These are phyloP conservation scores for Agaricus blazei DNA, from an alignment of 768 basidiomycete genomes.

Conservation along the genomic window DNA sequence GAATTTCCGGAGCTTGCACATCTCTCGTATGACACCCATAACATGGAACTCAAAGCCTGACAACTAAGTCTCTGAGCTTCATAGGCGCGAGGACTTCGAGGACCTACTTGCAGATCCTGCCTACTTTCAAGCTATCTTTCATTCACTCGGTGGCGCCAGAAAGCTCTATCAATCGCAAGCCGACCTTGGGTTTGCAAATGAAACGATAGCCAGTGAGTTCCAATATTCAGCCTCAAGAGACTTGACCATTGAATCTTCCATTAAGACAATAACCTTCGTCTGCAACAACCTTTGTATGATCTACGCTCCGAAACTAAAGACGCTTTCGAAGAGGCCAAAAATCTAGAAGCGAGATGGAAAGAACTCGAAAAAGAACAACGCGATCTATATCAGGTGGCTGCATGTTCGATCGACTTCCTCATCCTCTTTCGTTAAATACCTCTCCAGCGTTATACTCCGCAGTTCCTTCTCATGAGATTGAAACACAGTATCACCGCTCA, in stretches of 20 bases:
- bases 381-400: conserved; percentile 77
- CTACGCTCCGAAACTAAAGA: conserved; percentile 80
- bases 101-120: conserved; percentile 75
- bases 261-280: conserved; percentile 67
- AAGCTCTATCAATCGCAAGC: conserved; percentile 70
- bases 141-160: conserved; percentile 71
- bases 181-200: conserved; percentile 79
- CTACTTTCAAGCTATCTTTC: conserved; percentile 87
- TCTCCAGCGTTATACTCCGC: conserved; percentile 73
- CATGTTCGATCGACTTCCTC: neutral
- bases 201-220: conserved; percentile 76
- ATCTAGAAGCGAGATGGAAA: conserved; percentile 77
- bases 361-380: conserved; percentile 85
- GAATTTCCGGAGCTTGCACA: conserved; percentile 74
- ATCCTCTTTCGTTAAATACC: neutral
- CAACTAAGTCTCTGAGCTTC: neutral
- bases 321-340: conserved; percentile 83
- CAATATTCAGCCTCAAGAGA: neutral
- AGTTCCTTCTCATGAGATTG: conserved; percentile 85
- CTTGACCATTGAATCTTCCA: conserved; percentile 4
- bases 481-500: conserved; percentile 86
- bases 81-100: conserved; percentile 85
- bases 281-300: conserved; percentile 72
- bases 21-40: conserved; percentile 45
- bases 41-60: too few species aligned